These are phyloP conservation scores for Monilinia aucupariae DNA, from an alignment of 2,329 filamentous ascomycete species.

Conservation along the genomic window DNA sequence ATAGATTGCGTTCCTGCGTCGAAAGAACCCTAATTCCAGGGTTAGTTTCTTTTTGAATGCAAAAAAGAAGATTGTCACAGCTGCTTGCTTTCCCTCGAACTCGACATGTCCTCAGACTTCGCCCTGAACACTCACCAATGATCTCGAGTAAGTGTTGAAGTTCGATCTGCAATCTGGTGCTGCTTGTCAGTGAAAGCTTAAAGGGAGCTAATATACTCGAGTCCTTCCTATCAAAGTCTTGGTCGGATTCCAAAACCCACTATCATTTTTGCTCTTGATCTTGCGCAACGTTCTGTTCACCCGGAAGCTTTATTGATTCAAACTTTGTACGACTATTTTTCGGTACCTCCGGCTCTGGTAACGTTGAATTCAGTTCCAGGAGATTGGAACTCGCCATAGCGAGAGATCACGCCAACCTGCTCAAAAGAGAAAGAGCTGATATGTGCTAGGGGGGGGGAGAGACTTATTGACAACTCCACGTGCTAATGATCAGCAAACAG, in stretches of 20 bases:
- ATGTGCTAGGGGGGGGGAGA: slow-evolving; percentile 13
- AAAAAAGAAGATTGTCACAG: slow-evolving; percentile 15
- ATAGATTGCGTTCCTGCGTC: slow-evolving; percentile 17
- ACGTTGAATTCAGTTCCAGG: slow-evolving; percentile 24
- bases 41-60: slow-evolving; percentile 15
- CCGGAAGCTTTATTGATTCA: slow-evolving; percentile 22
- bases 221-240: slow-evolving; percentile 15
- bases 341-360: slow-evolving; percentile 25
- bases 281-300: slow-evolving; percentile 22
- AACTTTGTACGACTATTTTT: slow-evolving; percentile 22
- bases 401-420: slow-evolving; percentile 22
- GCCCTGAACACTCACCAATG: background rate
- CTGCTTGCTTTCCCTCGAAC: slow-evolving; percentile 16
- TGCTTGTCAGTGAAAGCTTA: slow-evolving; percentile 24
- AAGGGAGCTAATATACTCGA: slow-evolving; percentile 23
- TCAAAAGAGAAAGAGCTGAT: slow-evolving; percentile 16
- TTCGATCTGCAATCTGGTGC: slow-evolving; percentile 19
- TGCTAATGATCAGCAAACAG: slow-evolving; percentile 14
- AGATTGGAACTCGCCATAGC: slow-evolving; percentile 22
- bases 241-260: slow-evolving; percentile 4
- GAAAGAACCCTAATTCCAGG: slow-evolving; percentile 11
- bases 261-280: slow-evolving; percentile 2
- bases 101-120: background rate
- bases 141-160: background rate
- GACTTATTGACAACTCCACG: slow-evolving; percentile 15